Conservation (phyloP, 2,329 filamentous ascomycete species). For the Hymenoscyphus scutula region DNA sequence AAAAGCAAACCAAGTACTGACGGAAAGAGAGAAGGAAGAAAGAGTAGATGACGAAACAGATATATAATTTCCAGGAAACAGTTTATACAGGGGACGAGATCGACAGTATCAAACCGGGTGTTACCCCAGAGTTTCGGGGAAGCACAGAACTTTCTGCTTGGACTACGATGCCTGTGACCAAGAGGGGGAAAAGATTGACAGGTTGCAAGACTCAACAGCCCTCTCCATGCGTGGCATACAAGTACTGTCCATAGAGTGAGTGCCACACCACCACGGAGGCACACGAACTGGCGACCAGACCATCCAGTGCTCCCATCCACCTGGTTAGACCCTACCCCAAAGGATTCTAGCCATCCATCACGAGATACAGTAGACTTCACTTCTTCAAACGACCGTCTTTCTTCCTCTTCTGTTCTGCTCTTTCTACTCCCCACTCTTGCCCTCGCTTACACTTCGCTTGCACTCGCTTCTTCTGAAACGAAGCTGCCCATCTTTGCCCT, state of each 20-base stretch:
- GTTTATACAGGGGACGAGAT: not conserved
- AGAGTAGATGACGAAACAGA: not conserved
- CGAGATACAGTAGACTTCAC: too few species aligned
- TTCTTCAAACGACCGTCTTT: not conserved
- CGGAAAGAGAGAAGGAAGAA: not conserved
- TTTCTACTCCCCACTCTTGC: not conserved
- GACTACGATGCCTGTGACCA: not conserved
- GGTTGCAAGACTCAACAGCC: not conserved
- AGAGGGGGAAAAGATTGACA: not conserved
- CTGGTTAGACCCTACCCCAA: not conserved
- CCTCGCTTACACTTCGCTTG: not conserved
- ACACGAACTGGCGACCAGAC: not conserved
- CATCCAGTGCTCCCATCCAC: not conserved
- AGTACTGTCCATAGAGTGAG: too few species aligned
- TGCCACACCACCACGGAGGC: not conserved
- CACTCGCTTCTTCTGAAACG: not conserved
- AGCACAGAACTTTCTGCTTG: slow-evolving; percentile 2
- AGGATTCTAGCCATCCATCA: not conserved
- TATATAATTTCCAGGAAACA: not conserved
- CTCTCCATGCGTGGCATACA: not conserved
- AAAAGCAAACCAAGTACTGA: too few species aligned
- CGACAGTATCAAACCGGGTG: not conserved
- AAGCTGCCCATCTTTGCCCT: not conserved
- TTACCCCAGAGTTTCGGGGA: not conserved
- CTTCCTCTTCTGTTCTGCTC: not conserved